Percentiles rank a stretch among this genome's conserved stretches.
These are phyloP conservation scores for Colletotrichum theobromicola DNA, from an alignment of 2,329 filamentous ascomycete genomes.

Conservation along the genomic window DNA sequence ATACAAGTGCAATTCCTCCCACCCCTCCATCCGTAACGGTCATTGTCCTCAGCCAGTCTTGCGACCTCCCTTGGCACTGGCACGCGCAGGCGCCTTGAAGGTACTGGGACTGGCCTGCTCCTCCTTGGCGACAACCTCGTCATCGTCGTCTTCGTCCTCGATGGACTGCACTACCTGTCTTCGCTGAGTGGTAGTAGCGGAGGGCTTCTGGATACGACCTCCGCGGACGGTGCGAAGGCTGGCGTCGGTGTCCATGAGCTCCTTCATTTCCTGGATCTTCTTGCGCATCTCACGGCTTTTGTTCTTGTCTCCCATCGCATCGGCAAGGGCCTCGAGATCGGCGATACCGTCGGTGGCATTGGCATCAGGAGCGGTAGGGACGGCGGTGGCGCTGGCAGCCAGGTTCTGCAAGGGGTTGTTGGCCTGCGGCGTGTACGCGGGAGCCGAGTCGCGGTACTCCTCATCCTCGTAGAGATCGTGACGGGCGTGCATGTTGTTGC, in stretches of 20 bases:
- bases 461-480: slow-evolving; percentile 8
- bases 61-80: background rate
- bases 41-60: background rate
- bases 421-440: background rate
- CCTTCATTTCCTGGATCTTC: slow-evolving; percentile 11
- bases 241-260: background rate
- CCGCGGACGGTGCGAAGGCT: background rate
- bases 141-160: background rate
- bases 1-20: background rate
- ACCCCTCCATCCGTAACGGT: no score
- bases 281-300: background rate
- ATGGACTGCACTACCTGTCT: background rate
- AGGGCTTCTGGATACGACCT: background rate
- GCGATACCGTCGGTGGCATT: background rate
- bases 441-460: background rate
- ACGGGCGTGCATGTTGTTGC: background rate
- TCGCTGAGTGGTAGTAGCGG: background rate
- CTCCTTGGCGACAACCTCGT: background rate
- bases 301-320: background rate
- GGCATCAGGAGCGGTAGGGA: background rate
- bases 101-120: background rate
- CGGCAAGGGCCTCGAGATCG: slow-evolving; percentile 2
- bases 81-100: background rate
- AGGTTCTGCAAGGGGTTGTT: background rate
- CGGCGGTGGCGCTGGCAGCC: background rate